Conservation (phyloP, 2,329 filamentous ascomycete species). For the Lasiodiplodia theobromae region DNA sequence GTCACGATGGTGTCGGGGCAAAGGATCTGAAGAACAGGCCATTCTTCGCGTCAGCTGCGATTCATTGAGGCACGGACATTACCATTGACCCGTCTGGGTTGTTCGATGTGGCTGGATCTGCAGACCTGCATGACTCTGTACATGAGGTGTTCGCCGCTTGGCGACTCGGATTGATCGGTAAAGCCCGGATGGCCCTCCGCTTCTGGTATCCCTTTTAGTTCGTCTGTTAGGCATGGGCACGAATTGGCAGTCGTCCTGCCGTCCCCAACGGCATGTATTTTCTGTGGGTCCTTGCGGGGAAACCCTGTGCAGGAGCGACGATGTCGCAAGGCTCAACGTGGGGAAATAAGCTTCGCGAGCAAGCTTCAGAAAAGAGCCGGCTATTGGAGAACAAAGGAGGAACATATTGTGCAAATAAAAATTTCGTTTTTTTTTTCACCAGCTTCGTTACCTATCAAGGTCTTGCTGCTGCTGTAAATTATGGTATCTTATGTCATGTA, state of each 20-base stretch:
- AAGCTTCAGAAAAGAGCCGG: neutral
- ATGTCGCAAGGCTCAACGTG: neutral
- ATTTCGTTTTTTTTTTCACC: neutral
- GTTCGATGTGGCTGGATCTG: conserved; percentile 4
- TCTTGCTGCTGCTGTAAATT: neutral
- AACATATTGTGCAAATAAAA: neutral
- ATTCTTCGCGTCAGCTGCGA: conserved; percentile 1
- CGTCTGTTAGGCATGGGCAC: neutral
- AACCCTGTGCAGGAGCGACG: neutral
- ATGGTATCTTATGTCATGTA: conserved; percentile 59
- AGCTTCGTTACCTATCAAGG: neutral
- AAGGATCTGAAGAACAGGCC: conserved; percentile 11
- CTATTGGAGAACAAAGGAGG: neutral
- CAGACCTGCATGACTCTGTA: conserved; percentile 15
- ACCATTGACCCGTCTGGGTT: neutral
- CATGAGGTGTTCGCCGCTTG: neutral
- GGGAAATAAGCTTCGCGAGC: neutral
- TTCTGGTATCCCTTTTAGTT: neutral
- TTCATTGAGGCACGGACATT: neutral
- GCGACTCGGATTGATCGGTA: neutral
- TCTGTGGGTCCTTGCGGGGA: conserved; percentile 13
- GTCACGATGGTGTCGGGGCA: conserved; percentile 1
- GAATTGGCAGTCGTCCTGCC: neutral
- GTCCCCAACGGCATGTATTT: neutral
- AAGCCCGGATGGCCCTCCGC: neutral